Base-by-base conservation (phyloP, 2,329 filamentous ascomycete genomes). In the Epichloe baconii region DNA sequence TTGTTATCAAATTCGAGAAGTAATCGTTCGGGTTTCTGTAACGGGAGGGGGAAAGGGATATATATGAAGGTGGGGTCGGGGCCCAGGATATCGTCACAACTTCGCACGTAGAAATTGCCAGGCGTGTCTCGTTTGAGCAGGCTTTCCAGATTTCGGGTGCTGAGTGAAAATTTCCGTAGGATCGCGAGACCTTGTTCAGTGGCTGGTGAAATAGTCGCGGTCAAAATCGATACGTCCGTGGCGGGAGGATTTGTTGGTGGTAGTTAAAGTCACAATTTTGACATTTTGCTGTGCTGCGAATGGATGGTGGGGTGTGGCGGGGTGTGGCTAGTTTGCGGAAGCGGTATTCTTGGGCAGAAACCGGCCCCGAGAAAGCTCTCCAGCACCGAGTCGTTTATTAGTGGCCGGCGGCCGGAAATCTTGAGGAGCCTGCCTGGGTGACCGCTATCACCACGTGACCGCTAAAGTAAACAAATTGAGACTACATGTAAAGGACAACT, bases 261-360 rank as follows among this genome's bases (percentile, higher is more conserved):
- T 37, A 37, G 31, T 35, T 35, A 12, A 35, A 47, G 49, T 53
- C 53, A 47, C 35, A 53, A 70, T 70, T 70, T 71, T 71, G 67
- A 68, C 62, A 70, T 66, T 69, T 70, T 67, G 58, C 58, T 57
- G 54, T 60, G 56, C 59, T 58, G 58, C 59, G 58, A 60, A 59
- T 47, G 51, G 61, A 66, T 67, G 64, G 67, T 68, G 68, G 68
- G 67, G 68, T 63, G 64, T 67, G 66, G 64, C 61, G 62, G 64
- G 64, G 63, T 66, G 66, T 66, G 64, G 63, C 64, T 61, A 43
- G 52, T 55, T 58, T 50, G n/a, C 47, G 47, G 38, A 52, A 56
- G 63, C 58, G 64, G 63, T 64, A 56, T 53, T 44, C 31, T 23
- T 34, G 47, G 65, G 66, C 64, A 68, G 57, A 65, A 65, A 65